Base-by-base conservation (phyloP, 2,329 filamentous ascomycete genomes). In the Pseudogymnoascus sp. region DNA sequence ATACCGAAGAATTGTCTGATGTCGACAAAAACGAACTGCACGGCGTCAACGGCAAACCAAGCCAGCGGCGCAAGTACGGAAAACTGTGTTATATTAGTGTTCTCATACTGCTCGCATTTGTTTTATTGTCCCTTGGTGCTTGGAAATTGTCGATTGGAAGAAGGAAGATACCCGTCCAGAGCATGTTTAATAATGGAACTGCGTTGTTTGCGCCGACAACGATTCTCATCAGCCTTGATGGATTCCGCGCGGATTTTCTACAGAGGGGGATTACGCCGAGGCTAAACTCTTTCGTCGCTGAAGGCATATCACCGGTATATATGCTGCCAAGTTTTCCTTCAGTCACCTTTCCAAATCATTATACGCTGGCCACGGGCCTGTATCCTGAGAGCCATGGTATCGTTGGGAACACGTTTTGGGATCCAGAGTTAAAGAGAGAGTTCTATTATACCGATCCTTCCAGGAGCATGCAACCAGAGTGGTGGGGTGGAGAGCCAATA, bases 311-410 rank as follows among this genome's bases (percentile, higher is more conserved):
- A 5, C 93, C 94, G 2, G 81, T 85, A 65, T 97, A 93, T 74
- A 97, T 99, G 91, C 81, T 85, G 6, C 94, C 94, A 0, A 95
- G 91, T 38, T 99, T 99, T 66, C 94, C 94, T 0, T 96, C 90
- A 20, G 90, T 99, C 50, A 99, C 94, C 0, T 99, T 99, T 68
- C 94, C 94, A 11, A 93, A 97, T 68, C 94, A 97, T 73, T 97
- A 93, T 73, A 97, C 93, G 0, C 78, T 97, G 37, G 90, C 91
- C 0, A 97, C 94, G 0, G 94, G 94, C 0, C 75, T 97, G 25
- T 91, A 97, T 67, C 94, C 94, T 0, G 93, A 97, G 74, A 87
- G 87, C 62, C 94, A 99, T 70, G 94, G 94, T 0, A 81, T 99
- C 3, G 92, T 99, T 0, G 90, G 91, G 5, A 99, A 99, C 71